These are phyloP conservation scores for Gryganskiella cystojenkinii DNA, from an alignment of 192 early-diverging fungal species.

Conservation along the genomic window DNA sequence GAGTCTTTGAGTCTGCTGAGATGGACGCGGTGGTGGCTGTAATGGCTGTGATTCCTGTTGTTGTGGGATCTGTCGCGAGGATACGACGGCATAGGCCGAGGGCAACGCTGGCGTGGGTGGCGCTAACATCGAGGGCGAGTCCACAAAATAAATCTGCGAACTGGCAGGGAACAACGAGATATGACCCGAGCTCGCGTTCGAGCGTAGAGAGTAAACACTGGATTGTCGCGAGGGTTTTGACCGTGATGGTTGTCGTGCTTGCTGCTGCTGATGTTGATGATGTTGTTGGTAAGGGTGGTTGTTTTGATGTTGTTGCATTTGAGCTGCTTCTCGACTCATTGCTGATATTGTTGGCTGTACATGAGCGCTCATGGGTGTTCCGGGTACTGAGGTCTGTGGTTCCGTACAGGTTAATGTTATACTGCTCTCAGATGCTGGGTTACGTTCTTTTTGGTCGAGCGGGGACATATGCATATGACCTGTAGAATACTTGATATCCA, in stretches of 20 bases:
- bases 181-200: neutral
- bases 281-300: neutral
- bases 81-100: slow-evolving; percentile 1
- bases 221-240: neutral
- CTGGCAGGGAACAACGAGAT: slow-evolving; percentile 24
- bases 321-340: too few species aligned
- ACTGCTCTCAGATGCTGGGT: too few species aligned
- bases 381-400: too few species aligned
- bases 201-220: slow-evolving; percentile 7
- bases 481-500: too few species aligned
- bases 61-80: neutral
- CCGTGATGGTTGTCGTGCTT: neutral
- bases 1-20: neutral
- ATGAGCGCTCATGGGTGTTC: too few species aligned
- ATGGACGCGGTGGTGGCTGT: too few species aligned
- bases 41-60: neutral
- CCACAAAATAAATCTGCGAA: slow-evolving; percentile 21
- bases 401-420: too few species aligned
- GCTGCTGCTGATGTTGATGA: slow-evolving; percentile 5
- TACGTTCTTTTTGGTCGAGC: too few species aligned
- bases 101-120: slow-evolving; percentile 40
- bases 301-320: too few species aligned
- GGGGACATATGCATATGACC: too few species aligned
- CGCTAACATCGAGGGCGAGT: slow-evolving; percentile 16
- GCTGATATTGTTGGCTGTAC: too few species aligned